These are phyloP conservation scores for Cyberlindnera euphorbiae DNA, from an alignment of 805 yeast species.

Conservation along the genomic window DNA sequence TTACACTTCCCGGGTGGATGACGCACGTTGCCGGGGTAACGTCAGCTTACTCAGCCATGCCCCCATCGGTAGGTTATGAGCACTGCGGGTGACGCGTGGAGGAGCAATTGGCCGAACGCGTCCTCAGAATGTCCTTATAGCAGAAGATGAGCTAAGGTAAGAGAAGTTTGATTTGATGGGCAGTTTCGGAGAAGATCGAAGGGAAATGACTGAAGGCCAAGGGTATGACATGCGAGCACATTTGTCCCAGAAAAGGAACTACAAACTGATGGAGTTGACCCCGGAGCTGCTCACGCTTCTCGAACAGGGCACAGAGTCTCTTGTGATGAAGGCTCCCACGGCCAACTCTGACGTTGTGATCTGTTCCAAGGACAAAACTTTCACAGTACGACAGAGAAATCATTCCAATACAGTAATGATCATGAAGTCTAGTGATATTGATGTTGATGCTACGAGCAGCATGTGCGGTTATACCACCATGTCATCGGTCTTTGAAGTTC, in stretches of 20 bases:
- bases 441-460: constrained; percentile 23
- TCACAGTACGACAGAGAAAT: constrained; percentile 67
- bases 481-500: constrained; percentile 35
- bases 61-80: no score
- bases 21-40: no score
- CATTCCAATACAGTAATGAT: constrained; percentile 83
- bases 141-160: no score
- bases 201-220: constrained; percentile 3
- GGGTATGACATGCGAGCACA: constrained; percentile 14
- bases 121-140: background rate
- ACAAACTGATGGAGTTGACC: constrained; percentile 48
- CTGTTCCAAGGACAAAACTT: constrained; percentile 56
- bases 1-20: no score
- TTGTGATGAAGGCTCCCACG: constrained; percentile 29
- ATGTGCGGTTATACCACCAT: constrained; percentile 32
- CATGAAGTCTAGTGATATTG: constrained; percentile 28
- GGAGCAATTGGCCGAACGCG: no score
- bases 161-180: no score
- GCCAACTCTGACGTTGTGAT: constrained; percentile 46
- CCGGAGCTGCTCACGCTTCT: constrained; percentile 42
- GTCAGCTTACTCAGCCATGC: no score
- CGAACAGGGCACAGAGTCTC: constrained; percentile 19
- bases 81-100: no score
- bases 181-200: background rate
- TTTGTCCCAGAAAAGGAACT: constrained; percentile 28